Conservation (phyloP, 345 rosid species). For the Populus euphratica region DNA sequence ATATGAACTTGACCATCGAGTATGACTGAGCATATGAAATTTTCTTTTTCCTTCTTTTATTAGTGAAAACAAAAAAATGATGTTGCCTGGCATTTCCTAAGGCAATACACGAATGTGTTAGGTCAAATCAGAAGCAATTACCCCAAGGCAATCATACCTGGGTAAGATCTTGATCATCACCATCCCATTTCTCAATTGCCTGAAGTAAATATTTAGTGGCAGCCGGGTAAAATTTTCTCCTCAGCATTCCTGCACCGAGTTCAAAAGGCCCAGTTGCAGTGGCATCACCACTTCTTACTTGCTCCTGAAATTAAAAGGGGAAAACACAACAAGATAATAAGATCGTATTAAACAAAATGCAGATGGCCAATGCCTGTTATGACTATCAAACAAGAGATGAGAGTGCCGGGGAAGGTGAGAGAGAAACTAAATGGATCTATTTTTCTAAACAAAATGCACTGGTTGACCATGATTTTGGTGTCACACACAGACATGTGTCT, state of each 20-base stretch:
- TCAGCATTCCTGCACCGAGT: constrained; percentile 92
- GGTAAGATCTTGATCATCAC: constrained; percentile 97
- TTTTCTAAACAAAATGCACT: background rate
- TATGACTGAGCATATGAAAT: too few relatives aligned
- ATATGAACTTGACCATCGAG: background rate
- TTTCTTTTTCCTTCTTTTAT: background rate
- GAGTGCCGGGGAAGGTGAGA: background rate
- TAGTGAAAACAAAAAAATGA: background rate
- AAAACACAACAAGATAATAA: constrained; percentile 3
- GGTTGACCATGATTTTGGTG: background rate
- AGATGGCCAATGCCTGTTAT: background rate
- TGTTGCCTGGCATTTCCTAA: background rate
- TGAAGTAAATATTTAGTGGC: constrained; percentile 78
- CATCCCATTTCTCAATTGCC: constrained; percentile 95
- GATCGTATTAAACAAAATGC: background rate
- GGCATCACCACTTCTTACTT: constrained; percentile 99
- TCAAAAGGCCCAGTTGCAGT: constrained; percentile 88
- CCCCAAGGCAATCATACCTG: constrained; percentile 49
- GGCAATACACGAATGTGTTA: background rate
- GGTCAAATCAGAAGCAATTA: background rate
- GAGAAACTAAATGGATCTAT: background rate
- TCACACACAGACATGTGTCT: background rate
- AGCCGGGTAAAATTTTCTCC: constrained; percentile 88
- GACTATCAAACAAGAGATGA: background rate
- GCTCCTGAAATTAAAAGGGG: constrained; percentile 53